Base-by-base conservation (phyloP, 306 rosid genomes). In the Ormosia semicastrata region DNA sequence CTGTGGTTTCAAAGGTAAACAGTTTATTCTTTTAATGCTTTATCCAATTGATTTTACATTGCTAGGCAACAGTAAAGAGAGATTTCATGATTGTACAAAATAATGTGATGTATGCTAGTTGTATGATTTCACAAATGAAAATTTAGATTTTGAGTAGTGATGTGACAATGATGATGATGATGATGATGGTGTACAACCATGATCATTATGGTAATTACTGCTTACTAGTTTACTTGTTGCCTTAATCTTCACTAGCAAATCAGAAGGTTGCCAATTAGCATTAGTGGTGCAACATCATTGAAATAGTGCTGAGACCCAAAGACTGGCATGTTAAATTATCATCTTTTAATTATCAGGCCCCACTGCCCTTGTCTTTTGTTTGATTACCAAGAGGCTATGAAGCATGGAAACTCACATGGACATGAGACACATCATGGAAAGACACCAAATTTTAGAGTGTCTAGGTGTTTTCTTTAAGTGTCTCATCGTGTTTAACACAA, bases 1-100 rank as follows among this genome's bases (percentile, higher is more conserved):
- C 92, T 58, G 18, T 41, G 40, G 82, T 71, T 80, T 83, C 89
- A 5, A 87, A 89, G 92, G 93, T 87, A 85, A 73, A 53, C 53
- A 75, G 9, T 46, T 7, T 78, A 59, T 70, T 43, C 33, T 50
- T 40, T 8, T 17, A 36, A 78, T 78, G 62, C 33, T 75, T 37
- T 77, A 37, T 73, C 30, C 8, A 54, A 9, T 18, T 53, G 32
- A 14, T 64, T 18, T 33, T 76, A 44, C 12, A 14, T 13, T 12
- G 56, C 52, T 47, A 36, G 58, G 37, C n/a, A 56, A 5, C 37
- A n/a, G 9, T 30, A 12, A 9, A 17, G 54, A 18, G 71, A 43
- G 33, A 60, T 17, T 50, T 30, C 7, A 46, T 73, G 17, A 80
- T 62, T 10, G 13, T 71, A 18, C 57, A 8, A 12, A 12, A 39